Conservation (phyloP, 106 monocot species). For the Posidonia australis region DNA sequence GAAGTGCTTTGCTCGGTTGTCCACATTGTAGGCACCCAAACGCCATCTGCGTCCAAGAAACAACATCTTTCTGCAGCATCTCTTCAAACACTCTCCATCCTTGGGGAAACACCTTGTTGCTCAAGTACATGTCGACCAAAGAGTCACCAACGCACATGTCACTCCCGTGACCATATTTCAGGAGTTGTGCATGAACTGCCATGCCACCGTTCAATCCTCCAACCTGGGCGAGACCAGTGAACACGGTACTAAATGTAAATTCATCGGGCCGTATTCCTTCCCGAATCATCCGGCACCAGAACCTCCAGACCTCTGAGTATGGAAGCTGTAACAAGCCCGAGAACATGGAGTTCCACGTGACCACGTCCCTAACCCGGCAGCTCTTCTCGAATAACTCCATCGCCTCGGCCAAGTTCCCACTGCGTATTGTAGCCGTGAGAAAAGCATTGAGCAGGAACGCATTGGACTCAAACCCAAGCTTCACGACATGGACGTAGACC, state of each 20-base stretch:
- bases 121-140: slow-evolving; percentile 60
- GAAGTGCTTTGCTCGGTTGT: slow-evolving; percentile 38
- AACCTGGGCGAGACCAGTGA: slow-evolving; percentile 44
- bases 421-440: slow-evolving; percentile 39
- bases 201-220: slow-evolving; percentile 21
- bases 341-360: slow-evolving; percentile 82
- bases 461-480: slow-evolving; percentile 46
- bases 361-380: slow-evolving; percentile 7
- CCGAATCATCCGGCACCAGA: slow-evolving; percentile 51
- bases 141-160: slow-evolving; percentile 62
- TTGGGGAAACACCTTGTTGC: slow-evolving; percentile 17
- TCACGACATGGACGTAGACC: slow-evolving; percentile 37
- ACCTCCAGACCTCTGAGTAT: slow-evolving; percentile 29
- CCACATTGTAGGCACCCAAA: slow-evolving; percentile 42
- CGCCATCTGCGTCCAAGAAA: slow-evolving; percentile 77
- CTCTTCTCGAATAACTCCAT: slow-evolving; percentile 41
- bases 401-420: slow-evolving; percentile 25
- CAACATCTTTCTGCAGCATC: slow-evolving; percentile 50
- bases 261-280: slow-evolving; percentile 41
- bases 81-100: slow-evolving; percentile 41
- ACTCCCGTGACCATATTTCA: slow-evolving; percentile 39
- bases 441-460: slow-evolving; percentile 65
- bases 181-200: slow-evolving; percentile 51
- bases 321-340: slow-evolving; percentile 39
- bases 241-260: slow-evolving; percentile 64